Evolutionary conservation across 2,329 filamentous ascomycete species (phyloP), one percentile per base, ranked within the genome.

Genomic region (Penicillium sp.): DNA sequence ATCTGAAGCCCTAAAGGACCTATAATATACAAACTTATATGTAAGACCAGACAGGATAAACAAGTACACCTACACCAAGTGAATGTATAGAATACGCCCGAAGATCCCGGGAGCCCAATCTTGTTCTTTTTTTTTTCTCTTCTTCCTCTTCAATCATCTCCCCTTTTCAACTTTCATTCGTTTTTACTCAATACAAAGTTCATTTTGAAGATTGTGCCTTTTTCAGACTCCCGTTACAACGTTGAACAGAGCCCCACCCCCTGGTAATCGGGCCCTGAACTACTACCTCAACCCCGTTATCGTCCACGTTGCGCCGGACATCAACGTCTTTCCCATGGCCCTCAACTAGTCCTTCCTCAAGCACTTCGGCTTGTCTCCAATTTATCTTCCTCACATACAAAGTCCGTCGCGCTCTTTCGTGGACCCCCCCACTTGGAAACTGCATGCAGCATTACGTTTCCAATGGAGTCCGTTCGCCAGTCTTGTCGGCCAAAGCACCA

Each of bases 401-500:
- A 45, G 15, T 35, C n/a, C 27, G 37, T 50, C 43, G 48, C 49
- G 45, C 59, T 51, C 37, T 31, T 53, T 56, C 51, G 50, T 45
- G 25, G 56, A 51, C 41, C 43, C 43, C 43, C 56, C 46, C 49
- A 29, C 49, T 35, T n/a, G 33, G 53, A 57, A 42, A 47, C 47
- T 53, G 42, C 35, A 35, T 57, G 25, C 21, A 33, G 6, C 53
- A 56, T 17, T 55, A 61, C 46, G 57, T 56, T 54, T 55, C 65
- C 66, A 58, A 86, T 86, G 80, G 78, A 85, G 70, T 77, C 82
- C 61, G 78, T 84, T 66, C 82, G 84, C 63, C 83, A 87, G 73
- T 82, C 81, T 67, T 83, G 81, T 77, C 91, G 93, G 60, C 93
- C 94, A 29, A 97, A 97, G 81, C 94, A 99, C 79, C 93, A 97